Evolutionary conservation across 2,329 filamentous ascomycete genomes (phyloP).

Genomic region (Talaromyces albobiverticillius): DNA sequence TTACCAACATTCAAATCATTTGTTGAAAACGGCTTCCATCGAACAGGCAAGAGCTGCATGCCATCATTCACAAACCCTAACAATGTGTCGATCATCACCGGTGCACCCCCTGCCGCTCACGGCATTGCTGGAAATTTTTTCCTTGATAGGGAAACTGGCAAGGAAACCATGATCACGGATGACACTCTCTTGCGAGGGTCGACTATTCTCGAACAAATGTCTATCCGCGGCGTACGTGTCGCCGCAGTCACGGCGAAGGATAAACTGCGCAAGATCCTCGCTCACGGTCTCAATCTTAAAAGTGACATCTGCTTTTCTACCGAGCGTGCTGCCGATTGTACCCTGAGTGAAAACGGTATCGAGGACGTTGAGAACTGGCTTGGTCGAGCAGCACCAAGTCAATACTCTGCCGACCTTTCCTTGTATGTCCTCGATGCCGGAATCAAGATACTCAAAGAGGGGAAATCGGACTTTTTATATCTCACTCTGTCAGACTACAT

Average conservation of each 20-base stretch:
- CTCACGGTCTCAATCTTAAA: constrained; percentile 31
- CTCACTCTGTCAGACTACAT: constrained; percentile 46
- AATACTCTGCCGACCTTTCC: constrained; percentile 46
- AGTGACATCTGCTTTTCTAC: constrained; percentile 41
- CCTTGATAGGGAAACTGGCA: constrained; percentile 37
- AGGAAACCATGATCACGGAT: constrained; percentile 43
- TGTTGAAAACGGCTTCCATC: constrained; percentile 36
- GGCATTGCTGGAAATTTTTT: constrained; percentile 47
- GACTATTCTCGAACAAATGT: constrained; percentile 42
- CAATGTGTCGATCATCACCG: constrained; percentile 47
- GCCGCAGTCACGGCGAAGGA: constrained; percentile 47
- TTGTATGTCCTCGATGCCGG: constrained; percentile 45
- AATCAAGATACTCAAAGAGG: constrained; percentile 40
- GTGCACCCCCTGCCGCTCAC: constrained; percentile 37
- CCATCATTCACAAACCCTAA: constrained; percentile 47
- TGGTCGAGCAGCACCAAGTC: constrained; percentile 33
- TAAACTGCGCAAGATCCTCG: constrained; percentile 43
- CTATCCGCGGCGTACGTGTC: constrained; percentile 37
- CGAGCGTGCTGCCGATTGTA: constrained; percentile 29
- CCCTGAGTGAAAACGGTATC: constrained; percentile 34
- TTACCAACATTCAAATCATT: constrained; percentile 34
- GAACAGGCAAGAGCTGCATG: constrained; percentile 40
- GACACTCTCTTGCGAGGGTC: constrained; percentile 40
- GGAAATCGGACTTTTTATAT: constrained; percentile 40
- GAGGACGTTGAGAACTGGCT: constrained; percentile 37